Evolutionary conservation across 495 filamentous ascomycete species (phyloP).

Genomic region (Xylaria flabelliformis): DNA sequence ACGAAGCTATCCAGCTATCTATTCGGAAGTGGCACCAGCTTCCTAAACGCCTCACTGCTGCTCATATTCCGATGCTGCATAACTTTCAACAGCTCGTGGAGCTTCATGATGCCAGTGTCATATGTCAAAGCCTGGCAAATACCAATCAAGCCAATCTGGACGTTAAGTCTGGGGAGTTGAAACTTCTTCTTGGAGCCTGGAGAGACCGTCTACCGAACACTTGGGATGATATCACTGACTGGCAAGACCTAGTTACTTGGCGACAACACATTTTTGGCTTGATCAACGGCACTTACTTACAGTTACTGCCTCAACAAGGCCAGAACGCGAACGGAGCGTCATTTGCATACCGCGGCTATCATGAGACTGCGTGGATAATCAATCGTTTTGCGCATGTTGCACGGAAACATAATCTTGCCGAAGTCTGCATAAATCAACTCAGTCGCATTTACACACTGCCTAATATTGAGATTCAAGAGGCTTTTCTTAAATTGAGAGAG

Average conservation of each 20-base stretch:
- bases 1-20: slow-evolving; percentile 94
- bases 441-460: slow-evolving; percentile 98
- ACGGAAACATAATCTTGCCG: slow-evolving; percentile 93
- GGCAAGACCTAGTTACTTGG: slow-evolving; percentile 99
- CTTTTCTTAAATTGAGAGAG: slow-evolving; percentile 94
- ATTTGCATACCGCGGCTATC: slow-evolving; percentile 95
- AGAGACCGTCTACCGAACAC: slow-evolving; percentile 94
- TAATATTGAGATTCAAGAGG: slow-evolving; percentile 99
- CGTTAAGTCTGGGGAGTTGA: slow-evolving; percentile 92
- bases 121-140: slow-evolving; percentile 83
- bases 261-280: slow-evolving; percentile 97
- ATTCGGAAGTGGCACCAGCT: slow-evolving; percentile 98
- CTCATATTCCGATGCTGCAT: slow-evolving; percentile 92
- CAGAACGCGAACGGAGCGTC: slow-evolving; percentile 81
- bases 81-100: slow-evolving; percentile 99
- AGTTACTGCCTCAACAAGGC: slow-evolving; percentile 78
- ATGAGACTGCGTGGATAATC: slow-evolving; percentile 99
- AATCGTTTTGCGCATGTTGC: slow-evolving; percentile 98
- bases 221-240: slow-evolving; percentile 99
- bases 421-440: slow-evolving; percentile 95
- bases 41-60: slow-evolving; percentile 89
- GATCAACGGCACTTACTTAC: slow-evolving; percentile 93
- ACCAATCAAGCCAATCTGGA: slow-evolving; percentile 89
- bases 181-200: slow-evolving; percentile 93
- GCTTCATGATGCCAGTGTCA: slow-evolving; percentile 95